Base-by-base conservation (phyloP, 1,284 basidiomycete genomes). In the Thelephora terrestris region DNA sequence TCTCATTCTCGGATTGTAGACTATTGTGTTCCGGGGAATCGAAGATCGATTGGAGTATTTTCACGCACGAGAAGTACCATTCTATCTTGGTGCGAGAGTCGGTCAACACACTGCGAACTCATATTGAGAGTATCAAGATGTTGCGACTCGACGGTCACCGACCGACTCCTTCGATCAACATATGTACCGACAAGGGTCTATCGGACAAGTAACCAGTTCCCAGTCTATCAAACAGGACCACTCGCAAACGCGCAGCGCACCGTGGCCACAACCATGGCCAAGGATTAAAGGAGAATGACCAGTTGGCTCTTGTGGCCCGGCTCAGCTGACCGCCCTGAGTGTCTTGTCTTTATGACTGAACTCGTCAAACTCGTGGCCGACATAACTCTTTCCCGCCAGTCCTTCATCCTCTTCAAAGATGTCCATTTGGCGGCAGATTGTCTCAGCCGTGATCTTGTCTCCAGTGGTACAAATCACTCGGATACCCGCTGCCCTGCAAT, bases 191-290 rank as follows among this genome's bases (percentile, higher is more conserved):
- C 82, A 49, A 97, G 76, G 72, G 97, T 70, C 67, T 98, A 99
- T 39, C 95, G 79, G 73, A 97, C 82, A 73, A 99, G 97, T 43
- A 99, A 68, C 94, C 94, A 98, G 55, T 79, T 81, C 46, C 88
- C 91, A 50, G 88, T 91, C 85, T 88, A 52, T 21, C 34, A 43
- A 42, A 48, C 42, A 27, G 21, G 45, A 45, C 49, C n/a, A 54
- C 20, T 39, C 9, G 20, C 27, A 23, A 7, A 4, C 38, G 25
- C 14, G 37, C 47, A 23, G 16, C 82, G 50, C 45, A 85, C 90
- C 96, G 99, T 99, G 17, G 96, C 96, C n/a, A 97, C 94, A 29
- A 99, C 92, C 52, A 95, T 71, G 14, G 88, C 92, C 47, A 93
- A 77, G 50, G 81, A 79, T 66, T 99, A 96, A n/a, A 99, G 73